Conservation (phyloP, 1,284 basidiomycete genomes). For the Cutaneotrichosporon dermatis region DNA sequence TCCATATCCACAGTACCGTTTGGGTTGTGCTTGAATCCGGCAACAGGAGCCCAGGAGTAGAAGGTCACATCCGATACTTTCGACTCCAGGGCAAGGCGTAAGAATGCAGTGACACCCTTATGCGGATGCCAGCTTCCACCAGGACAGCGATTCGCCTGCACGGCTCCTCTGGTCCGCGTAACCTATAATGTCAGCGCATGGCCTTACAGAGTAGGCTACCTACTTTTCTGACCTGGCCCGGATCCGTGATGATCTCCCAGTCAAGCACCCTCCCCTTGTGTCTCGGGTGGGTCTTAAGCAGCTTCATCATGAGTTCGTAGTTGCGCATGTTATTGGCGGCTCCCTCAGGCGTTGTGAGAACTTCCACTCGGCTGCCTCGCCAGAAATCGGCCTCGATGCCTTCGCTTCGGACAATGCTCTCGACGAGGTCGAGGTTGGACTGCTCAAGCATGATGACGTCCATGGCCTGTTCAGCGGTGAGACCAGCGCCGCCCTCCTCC, state of each 20-base stretch:
- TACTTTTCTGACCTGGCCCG: neutral
- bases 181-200: neutral
- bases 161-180: conserved; percentile 4
- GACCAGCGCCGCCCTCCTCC: conserved; percentile 30
- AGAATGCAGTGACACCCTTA: conserved; percentile 11
- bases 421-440: conserved; percentile 63
- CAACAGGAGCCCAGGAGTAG: conserved; percentile 16
- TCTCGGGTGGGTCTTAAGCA: neutral
- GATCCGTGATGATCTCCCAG: conserved; percentile 1
- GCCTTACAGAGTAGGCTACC: no score
- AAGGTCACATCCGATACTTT: conserved; percentile 2
- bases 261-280: neutral
- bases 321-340: neutral
- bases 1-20: conserved; percentile 11
- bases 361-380: conserved; percentile 27
- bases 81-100: conserved; percentile 11
- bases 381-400: conserved; percentile 32
- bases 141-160: neutral
- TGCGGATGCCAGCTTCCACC: conserved; percentile 19
- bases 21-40: neutral
- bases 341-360: neutral
- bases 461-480: conserved; percentile 42
- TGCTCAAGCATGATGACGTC: conserved; percentile 58
- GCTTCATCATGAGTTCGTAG: conserved; percentile 2
- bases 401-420: conserved; percentile 55